phyloP scores from a whole-genome alignment of 805 yeast species.

The Sungouiozyma intestinalis region DNA sequence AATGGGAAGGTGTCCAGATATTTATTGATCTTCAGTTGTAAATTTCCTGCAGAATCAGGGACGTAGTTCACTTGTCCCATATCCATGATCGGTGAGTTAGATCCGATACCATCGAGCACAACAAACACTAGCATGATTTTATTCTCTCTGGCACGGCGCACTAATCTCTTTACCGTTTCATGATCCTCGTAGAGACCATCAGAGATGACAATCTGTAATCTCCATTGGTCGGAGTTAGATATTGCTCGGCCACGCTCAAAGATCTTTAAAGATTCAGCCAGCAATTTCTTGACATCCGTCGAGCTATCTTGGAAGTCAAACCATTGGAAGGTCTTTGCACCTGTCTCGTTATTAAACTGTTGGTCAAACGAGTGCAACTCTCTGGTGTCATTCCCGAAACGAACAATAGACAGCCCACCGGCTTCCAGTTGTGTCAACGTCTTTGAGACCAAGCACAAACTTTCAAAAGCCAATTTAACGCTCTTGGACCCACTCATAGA shows the following conservation, averaged over 20 bases:
- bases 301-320: constrained; percentile 82
- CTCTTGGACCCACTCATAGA: constrained; percentile 93
- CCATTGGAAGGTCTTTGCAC: constrained; percentile 74
- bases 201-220: constrained; percentile 80
- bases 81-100: constrained; percentile 79
- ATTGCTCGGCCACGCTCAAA: constrained; percentile 53
- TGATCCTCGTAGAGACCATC: constrained; percentile 98
- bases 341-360: constrained; percentile 76
- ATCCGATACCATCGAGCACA: constrained; percentile 72
- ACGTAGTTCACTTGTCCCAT: constrained; percentile 87
- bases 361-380: constrained; percentile 85
- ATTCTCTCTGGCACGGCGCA: constrained; percentile 84
- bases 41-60: constrained; percentile 58
- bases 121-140: constrained; percentile 92
- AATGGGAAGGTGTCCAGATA: constrained; percentile 93
- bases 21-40: constrained; percentile 65
- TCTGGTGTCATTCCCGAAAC: constrained; percentile 76
- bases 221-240: constrained; percentile 68
- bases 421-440: constrained; percentile 90
- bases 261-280: constrained; percentile 58
- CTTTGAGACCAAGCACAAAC: constrained; percentile 86
- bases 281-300: constrained; percentile 73
- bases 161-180: constrained; percentile 67
- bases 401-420: constrained; percentile 82
- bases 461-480: constrained; percentile 85